phyloP scores from a whole-genome alignment of 129 eudicot genomes.

The Logfia minima region DNA sequence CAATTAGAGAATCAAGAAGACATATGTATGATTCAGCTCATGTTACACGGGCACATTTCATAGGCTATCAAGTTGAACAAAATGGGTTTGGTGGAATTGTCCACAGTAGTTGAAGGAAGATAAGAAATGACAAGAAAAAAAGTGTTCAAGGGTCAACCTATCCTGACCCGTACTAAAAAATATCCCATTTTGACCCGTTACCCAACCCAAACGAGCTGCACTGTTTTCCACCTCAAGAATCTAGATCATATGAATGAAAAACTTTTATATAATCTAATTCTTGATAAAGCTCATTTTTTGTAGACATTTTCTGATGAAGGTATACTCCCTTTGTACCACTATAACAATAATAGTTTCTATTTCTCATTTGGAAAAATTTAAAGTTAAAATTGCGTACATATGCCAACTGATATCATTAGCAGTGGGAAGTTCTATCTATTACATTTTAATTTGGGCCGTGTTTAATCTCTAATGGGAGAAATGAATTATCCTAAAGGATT shows the following conservation, averaged over 20 bases:
- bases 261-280: not conserved
- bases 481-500: not conserved
- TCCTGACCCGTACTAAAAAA: not conserved
- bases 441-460: not conserved
- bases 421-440: not conserved
- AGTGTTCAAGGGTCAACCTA: not conserved
- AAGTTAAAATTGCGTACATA: not conserved
- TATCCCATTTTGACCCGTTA: not conserved
- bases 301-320: not conserved
- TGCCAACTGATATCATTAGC: not conserved
- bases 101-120: not conserved
- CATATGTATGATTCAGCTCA: slow-evolving; percentile 38
- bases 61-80: slow-evolving; percentile 46
- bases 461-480: not conserved
- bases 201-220: not conserved
- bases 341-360: not conserved
- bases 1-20: slow-evolving; percentile 41
- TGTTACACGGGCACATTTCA: slow-evolving; percentile 38
- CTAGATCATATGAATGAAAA: not conserved
- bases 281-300: not conserved
- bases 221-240: not conserved
- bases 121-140: not conserved
- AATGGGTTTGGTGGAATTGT: slow-evolving; percentile 27
- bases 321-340: not conserved
- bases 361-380: not conserved